phyloP scores from a whole-genome alignment of 1,139 yeast species.

The Scheffersomyces illinoinensis region DNA sequence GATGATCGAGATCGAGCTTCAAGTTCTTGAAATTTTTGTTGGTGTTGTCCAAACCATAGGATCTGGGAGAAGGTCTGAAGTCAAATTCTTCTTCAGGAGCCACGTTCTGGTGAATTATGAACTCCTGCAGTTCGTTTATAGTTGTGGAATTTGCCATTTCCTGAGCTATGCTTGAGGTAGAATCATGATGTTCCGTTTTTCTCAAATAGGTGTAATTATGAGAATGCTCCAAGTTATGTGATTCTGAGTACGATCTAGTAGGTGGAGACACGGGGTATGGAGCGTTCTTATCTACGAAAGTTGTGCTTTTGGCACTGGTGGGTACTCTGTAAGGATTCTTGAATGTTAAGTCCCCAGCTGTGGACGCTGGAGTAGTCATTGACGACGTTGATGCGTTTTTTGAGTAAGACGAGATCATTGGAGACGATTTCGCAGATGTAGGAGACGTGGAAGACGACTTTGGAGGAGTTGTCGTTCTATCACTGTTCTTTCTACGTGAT shows the following conservation, averaged over 20 bases:
- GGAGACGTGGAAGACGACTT: slow-evolving; percentile 10
- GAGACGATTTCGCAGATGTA: slow-evolving; percentile 9
- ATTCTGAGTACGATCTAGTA: neutral
- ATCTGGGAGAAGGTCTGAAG: slow-evolving; percentile 13
- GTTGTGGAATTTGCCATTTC: neutral
- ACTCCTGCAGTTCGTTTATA: neutral
- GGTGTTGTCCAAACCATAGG: neutral
- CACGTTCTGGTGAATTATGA: neutral
- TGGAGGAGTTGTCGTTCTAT: slow-evolving; percentile 10
- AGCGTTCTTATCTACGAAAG: neutral
- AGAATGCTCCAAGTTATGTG: neutral
- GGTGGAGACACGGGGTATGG: neutral
- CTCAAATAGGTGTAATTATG: neutral
- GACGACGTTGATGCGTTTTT: slow-evolving; percentile 2
- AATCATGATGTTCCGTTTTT: neutral
- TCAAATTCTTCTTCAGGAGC: slow-evolving; percentile 11
- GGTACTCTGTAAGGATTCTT: neutral
- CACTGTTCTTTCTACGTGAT: slow-evolving; percentile 2
- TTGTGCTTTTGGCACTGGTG: neutral
- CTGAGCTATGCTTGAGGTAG: neutral
- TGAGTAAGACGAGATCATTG: slow-evolving; percentile 2
- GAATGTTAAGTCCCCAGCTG: neutral
- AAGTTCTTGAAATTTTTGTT: slow-evolving; percentile 33
- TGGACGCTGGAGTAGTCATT: slow-evolving; percentile 3
- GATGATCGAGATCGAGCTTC: slow-evolving; percentile 23